Evolutionary conservation across 2,329 filamentous ascomycete genomes (phyloP).

Genomic region (Emmonsiellopsis sp.): DNA sequence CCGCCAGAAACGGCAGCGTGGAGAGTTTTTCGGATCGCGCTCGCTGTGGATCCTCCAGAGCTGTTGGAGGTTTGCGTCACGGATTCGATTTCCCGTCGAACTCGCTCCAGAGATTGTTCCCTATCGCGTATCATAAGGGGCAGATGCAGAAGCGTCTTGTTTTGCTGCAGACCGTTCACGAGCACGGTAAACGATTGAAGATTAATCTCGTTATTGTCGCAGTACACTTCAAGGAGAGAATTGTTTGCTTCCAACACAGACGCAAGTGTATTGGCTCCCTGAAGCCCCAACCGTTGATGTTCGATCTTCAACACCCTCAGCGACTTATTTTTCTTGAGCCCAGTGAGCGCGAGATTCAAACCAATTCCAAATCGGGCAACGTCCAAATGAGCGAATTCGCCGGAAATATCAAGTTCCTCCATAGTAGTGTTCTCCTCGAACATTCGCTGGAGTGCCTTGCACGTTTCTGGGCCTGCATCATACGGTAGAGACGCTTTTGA

Average conservation of each 20-base stretch:
- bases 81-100: slow-evolving; percentile 46
- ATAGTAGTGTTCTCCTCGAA: slow-evolving; percentile 59
- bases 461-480: slow-evolving; percentile 59
- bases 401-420: slow-evolving; percentile 59
- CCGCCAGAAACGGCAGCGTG: slow-evolving; percentile 30
- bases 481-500: slow-evolving; percentile 61
- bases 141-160: slow-evolving; percentile 52
- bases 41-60: slow-evolving; percentile 23
- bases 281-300: slow-evolving; percentile 58
- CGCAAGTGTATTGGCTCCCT: slow-evolving; percentile 59
- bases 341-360: slow-evolving; percentile 55
- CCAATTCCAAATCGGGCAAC: slow-evolving; percentile 60
- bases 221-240: slow-evolving; percentile 55
- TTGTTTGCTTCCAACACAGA: slow-evolving; percentile 58
- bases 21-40: slow-evolving; percentile 34
- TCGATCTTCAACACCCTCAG: slow-evolving; percentile 55
- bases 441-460: slow-evolving; percentile 51
- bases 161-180: slow-evolving; percentile 58
- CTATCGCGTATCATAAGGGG: slow-evolving; percentile 56
- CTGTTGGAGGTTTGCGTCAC: slow-evolving; percentile 33
- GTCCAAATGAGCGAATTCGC: slow-evolving; percentile 62
- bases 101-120: slow-evolving; percentile 49
- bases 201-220: slow-evolving; percentile 62
- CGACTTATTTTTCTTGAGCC: slow-evolving; percentile 54
- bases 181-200: slow-evolving; percentile 61